Evolutionary conservation across 1,139 yeast species (phyloP).

Genomic region (Nakaseomyces kungkrabaensis): DNA sequence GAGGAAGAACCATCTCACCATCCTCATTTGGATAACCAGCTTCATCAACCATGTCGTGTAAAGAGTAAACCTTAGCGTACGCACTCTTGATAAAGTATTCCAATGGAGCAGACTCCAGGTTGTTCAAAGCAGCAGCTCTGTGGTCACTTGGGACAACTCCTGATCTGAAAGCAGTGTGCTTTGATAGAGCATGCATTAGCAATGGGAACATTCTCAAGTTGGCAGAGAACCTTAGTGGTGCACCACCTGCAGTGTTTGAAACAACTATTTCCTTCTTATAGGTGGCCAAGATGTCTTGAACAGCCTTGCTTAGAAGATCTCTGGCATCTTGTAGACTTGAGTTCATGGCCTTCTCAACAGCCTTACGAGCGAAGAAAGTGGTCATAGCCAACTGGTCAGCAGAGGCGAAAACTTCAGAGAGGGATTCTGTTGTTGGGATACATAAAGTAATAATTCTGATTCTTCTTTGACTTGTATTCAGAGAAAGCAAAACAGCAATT

Average conservation of each 20-base stretch:
- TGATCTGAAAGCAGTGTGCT: slow-evolving; percentile 75
- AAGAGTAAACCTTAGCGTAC: slow-evolving; percentile 80
- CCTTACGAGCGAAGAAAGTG: slow-evolving; percentile 71
- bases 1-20: slow-evolving; percentile 76
- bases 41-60: slow-evolving; percentile 88
- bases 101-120: slow-evolving; percentile 73
- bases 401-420: slow-evolving; percentile 80
- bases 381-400: slow-evolving; percentile 94
- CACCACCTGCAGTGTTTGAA: slow-evolving; percentile 79
- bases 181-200: slow-evolving; percentile 69
- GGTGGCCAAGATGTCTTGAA: slow-evolving; percentile 65
- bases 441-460: slow-evolving; percentile 87
- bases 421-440: slow-evolving; percentile 71
- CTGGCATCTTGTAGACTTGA: slow-evolving; percentile 69
- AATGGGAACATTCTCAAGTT: slow-evolving; percentile 91
- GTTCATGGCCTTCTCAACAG: slow-evolving; percentile 69
- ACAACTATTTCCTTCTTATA: slow-evolving; percentile 88
- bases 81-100: slow-evolving; percentile 71
- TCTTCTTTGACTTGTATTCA: slow-evolving; percentile 83
- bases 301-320: slow-evolving; percentile 55
- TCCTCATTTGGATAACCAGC: slow-evolving; percentile 74
- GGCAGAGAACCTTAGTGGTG: slow-evolving; percentile 80
- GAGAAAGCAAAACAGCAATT: slow-evolving; percentile 85
- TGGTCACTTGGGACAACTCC: slow-evolving; percentile 89
- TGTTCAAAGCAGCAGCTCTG: slow-evolving; percentile 81